Base-by-base conservation (phyloP, 2,329 filamentous ascomycete species). In the Monosporascus sp. region DNA sequence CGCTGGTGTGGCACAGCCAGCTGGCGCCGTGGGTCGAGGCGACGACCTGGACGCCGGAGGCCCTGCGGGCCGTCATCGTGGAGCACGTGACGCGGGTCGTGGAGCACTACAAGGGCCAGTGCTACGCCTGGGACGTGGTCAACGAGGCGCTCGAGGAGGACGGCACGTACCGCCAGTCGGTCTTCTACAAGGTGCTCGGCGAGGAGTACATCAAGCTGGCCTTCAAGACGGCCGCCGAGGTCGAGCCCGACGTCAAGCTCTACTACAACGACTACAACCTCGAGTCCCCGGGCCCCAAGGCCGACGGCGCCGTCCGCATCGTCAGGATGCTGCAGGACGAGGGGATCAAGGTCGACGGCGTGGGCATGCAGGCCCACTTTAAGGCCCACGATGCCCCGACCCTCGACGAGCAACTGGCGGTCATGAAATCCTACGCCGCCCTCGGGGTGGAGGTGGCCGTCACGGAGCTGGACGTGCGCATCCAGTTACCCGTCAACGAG, bases 231-330 rank as follows among this genome's bases (percentile, higher is more conserved):
- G 75, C 78, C 2, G 72, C 76, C 9, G 70, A 74, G 38, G 75
- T 75, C 0, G 75, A 78, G 49, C 76, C 76, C 0, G 62, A 64
- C 0, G 77, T 77, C 15, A 82, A 79, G 66, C 68, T 85, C 7
- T 84, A 82, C 64, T 81, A 81, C 69, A 84, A 84, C 65, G 80
- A 84, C 65, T 84, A 82, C 68, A 78, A 81, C 65, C 73, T 79
- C 53, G 79, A 82, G 64, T 52, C 54, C 18, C 60, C 68, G 3
- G 63, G 66, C n/a, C 57, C 65, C 26, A 75, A 76, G 63, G 64
- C 64, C 24, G 67, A 66, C 5, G 67, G 65, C 5, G 68, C 65
- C 1, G 54, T 68, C 15, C 66, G 62, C 24, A 65, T 76, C 24
- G 68, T 76, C 37, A 62, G 61, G 51, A 59, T 61, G 43, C 57